Conservation (phyloP, 495 filamentous ascomycete genomes). For the Aspergillus ellipticus region DNA sequence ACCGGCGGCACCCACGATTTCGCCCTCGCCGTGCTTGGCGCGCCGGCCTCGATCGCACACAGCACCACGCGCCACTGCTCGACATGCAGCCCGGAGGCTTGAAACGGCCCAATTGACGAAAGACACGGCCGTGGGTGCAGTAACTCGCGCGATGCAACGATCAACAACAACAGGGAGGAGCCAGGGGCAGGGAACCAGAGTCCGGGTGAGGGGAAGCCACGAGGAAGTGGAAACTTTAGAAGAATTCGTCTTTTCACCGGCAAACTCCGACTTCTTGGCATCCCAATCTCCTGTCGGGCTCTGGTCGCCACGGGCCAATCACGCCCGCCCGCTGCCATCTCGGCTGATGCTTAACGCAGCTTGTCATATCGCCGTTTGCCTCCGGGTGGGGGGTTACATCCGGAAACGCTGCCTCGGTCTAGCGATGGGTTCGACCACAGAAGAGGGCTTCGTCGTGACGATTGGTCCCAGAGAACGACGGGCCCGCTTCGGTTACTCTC, state of each 20-base stretch:
- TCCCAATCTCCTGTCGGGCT: conserved; percentile 13
- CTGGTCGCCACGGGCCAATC: conserved; percentile 10
- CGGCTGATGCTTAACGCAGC: conserved; percentile 20
- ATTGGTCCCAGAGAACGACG: conserved; percentile 15
- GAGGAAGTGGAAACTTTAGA: background rate
- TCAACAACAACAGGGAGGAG: background rate
- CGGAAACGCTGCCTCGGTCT: conserved; percentile 15
- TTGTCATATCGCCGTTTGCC: conserved; percentile 20
- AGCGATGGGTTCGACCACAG: conserved; percentile 11
- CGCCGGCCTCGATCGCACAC: background rate
- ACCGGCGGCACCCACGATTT: conserved; percentile 5
- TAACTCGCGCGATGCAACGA: background rate
- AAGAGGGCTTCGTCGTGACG: conserved; percentile 5
- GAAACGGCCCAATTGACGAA: background rate
- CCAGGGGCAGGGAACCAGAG: background rate
- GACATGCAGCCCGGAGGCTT: background rate
- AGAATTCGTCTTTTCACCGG: conserved; percentile 9
- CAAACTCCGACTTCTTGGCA: conserved; percentile 14
- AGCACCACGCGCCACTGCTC: background rate
- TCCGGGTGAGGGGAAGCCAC: background rate
- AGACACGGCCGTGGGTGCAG: background rate
- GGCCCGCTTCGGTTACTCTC: conserved; percentile 18
- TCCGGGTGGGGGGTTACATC: conserved; percentile 34
- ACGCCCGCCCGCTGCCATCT: background rate
- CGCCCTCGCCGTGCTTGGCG: background rate